Evolutionary conservation across 768 basidiomycete species (phyloP), one percentile per base, ranked within the genome.

Genomic region (Candolleomyces efflorescens): DNA sequence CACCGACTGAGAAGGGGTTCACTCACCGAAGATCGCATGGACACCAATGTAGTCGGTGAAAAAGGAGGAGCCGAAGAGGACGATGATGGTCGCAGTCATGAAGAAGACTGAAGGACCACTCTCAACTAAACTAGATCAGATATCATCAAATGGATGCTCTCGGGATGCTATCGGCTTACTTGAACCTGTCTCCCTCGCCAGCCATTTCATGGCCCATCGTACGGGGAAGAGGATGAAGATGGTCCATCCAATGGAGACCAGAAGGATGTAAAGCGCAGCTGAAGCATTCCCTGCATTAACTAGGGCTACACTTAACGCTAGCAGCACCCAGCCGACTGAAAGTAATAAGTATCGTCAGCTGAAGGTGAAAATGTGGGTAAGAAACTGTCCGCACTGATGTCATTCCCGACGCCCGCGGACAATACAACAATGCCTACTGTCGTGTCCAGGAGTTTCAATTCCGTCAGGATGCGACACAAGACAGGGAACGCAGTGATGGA

Each of bases 361-460:
- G 32, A 32, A 32, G 32, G 32, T 5, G 32, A 32, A 32, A 32
- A 32, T 32, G 32, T 7, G 6, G 1, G 1, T 32, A 32, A 32
- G 32, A 32, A 32, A 32, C 5, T 32, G 5, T 5, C 6, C 32
- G 32, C 32, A 32, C 32, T 32, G 32, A 32, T 32, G 32, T 32
- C 90, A 65, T 91, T 89, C 5, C 87, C 92, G 3, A 98, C 92
- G 10, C 95, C 96, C 0, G 95, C 94, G 2, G 91, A 91, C 20
- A 99, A 82, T 1, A 94, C 94, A 23, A 97, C 86, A 59, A 97
- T 87, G 5, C 95, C 97, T 38, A 99, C 92, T 0, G 85, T 87
- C 0, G 93, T 97, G 59, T 94, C 90, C 60, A 98, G 79, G 1
- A 99, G 76, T 70, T 94, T 94, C 55, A 96, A 82, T 67, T 97